A percentile compares a stretch with the other conserved stretches of the same genome.
These are phyloP conservation scores for Tylopilus sp. DNA, from an alignment of 768 basidiomycete species.

Conservation along the genomic window DNA sequence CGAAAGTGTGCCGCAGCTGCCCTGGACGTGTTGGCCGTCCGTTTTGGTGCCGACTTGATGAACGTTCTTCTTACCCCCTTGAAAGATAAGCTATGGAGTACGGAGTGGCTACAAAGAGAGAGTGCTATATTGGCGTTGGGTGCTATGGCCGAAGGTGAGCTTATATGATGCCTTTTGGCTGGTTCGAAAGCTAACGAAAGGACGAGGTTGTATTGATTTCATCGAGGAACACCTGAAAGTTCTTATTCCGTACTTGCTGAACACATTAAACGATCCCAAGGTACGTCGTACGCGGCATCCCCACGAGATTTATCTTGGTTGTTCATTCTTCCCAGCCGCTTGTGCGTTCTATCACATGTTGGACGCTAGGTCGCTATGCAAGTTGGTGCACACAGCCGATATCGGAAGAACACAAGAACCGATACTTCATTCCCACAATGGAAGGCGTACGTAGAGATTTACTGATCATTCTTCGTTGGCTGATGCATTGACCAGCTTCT, in stretches of 20 bases:
- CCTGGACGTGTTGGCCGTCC: constrained; percentile 92
- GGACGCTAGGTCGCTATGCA: constrained; percentile 98
- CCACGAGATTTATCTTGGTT: not conserved
- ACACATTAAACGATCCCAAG: constrained; percentile 88
- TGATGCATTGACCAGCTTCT: constrained; percentile 61
- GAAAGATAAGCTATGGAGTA: constrained; percentile 91
- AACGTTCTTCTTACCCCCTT: constrained; percentile 84
- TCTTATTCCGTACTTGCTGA: constrained; percentile 89
- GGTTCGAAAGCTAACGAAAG: constrained; percentile 7
- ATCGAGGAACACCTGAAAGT: constrained; percentile 94
- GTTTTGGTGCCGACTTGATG: constrained; percentile 86
- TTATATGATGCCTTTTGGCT: not conserved
- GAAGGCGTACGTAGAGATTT: constrained; percentile 74
- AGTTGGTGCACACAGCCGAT: constrained; percentile 91
- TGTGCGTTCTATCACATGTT: constrained; percentile 97
- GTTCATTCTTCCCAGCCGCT: constrained; percentile 60
- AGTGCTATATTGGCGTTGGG: constrained; percentile 94
- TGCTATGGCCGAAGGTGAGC: constrained; percentile 95
- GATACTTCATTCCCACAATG: constrained; percentile 95
- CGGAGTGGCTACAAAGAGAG: constrained; percentile 92
- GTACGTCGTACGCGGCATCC: constrained; percentile 40
- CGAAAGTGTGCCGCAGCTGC: constrained; percentile 98
- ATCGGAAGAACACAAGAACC: constrained; percentile 83
- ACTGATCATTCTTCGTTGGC: not conserved
- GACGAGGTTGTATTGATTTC: constrained; percentile 88